A percentile compares a stretch with the other conserved stretches of the same genome.
Evolutionary conservation across 306 rosid species (phyloP).

Genomic region (peach (Prunus persica)): DNA sequence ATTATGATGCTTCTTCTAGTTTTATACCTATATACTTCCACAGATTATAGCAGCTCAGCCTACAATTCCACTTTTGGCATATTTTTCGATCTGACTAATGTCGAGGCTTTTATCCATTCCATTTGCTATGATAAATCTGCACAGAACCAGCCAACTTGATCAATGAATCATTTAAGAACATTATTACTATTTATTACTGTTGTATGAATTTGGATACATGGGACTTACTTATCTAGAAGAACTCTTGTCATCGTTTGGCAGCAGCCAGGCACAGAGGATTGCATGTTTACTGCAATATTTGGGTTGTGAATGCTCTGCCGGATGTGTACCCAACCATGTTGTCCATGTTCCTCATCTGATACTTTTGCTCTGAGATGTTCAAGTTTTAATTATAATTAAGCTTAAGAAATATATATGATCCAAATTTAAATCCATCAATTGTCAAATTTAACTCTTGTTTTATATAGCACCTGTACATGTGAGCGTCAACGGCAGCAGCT

Average conservation of each 20-base stretch:
- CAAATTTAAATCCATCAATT: not conserved
- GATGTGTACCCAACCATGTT: conserved; percentile 77
- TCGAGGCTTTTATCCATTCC: conserved; percentile 58
- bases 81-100: conserved; percentile 45
- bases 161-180: conserved; percentile 11
- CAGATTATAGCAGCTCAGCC: not conserved
- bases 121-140: conserved; percentile 61
- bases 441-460: not conserved
- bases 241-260: conserved; percentile 62
- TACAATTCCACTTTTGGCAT: conserved; percentile 31
- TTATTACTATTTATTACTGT: not conserved
- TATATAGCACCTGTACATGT: conserved; percentile 64
- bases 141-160: not conserved
- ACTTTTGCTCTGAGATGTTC: conserved; percentile 60
- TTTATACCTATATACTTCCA: not conserved
- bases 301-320: conserved; percentile 95
- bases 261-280: conserved; percentile 62
- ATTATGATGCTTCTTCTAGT: not conserved
- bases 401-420: not conserved
- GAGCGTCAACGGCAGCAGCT: conserved; percentile 71
- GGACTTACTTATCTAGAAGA: conserved; percentile 65
- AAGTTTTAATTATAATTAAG: not conserved
- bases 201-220: not conserved
- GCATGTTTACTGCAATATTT: conserved; percentile 76
- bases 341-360: conserved; percentile 49